These are phyloP conservation scores for Chernovozyma sophiae-reginae DNA, from an alignment of 1,139 yeast species.

Conservation along the genomic window DNA sequence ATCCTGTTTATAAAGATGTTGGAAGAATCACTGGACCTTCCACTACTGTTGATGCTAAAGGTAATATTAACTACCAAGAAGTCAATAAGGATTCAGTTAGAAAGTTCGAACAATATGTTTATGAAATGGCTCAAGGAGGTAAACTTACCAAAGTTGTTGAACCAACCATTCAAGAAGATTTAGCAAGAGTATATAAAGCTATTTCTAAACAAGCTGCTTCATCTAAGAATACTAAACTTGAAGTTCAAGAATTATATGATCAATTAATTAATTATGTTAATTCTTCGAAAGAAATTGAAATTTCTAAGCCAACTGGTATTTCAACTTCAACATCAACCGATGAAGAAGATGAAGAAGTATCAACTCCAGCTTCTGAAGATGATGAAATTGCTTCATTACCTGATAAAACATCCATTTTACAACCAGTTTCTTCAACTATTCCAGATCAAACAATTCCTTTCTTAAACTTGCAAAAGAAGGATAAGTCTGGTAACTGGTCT, in stretches of 20 bases:
- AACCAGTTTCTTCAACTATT: slow-evolving; percentile 68
- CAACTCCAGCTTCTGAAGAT: slow-evolving; percentile 44
- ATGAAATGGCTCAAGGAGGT: slow-evolving; percentile 96
- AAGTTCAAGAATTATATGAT: slow-evolving; percentile 76
- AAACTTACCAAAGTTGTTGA: slow-evolving; percentile 63
- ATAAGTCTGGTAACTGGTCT: slow-evolving; percentile 71
- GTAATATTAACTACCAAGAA: slow-evolving; percentile 81
- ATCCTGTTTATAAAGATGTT: slow-evolving; percentile 95
- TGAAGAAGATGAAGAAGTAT: slow-evolving; percentile 46
- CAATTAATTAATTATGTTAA: slow-evolving; percentile 74
- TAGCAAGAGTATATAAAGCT: slow-evolving; percentile 79
- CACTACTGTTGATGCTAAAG: slow-evolving; percentile 83
- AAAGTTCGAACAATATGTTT: slow-evolving; percentile 91
- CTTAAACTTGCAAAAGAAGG: slow-evolving; percentile 82
- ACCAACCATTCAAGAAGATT: slow-evolving; percentile 80
- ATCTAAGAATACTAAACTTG: slow-evolving; percentile 60
- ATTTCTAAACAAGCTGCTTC: slow-evolving; percentile 66
- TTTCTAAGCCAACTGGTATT: slow-evolving; percentile 39
- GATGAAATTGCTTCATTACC: slow-evolving; percentile 85
- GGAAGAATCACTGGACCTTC: slow-evolving; percentile 93
- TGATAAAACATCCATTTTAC: slow-evolving; percentile 61
- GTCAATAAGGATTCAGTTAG: slow-evolving; percentile 86
- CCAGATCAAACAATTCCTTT: slow-evolving; percentile 91
- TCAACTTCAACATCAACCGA: slow-evolving; percentile 39
- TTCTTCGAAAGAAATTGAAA: slow-evolving; percentile 60